Percentiles rank a stretch among this genome's conserved stretches.
Conservation (phyloP, 768 basidiomycete species). For the Lentinula edodes region DNA sequence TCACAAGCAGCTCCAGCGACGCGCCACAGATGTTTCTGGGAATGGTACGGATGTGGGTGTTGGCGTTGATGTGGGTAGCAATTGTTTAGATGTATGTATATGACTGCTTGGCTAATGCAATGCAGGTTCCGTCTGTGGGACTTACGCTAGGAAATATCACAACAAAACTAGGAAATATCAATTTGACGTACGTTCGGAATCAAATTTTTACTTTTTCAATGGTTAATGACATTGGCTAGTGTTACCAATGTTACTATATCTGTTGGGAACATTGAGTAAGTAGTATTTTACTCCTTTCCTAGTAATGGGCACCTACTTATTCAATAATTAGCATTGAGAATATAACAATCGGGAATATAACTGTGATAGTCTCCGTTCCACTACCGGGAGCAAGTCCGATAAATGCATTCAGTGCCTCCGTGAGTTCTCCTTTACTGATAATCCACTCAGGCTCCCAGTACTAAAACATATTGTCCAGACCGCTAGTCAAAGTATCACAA, state of each 20-base stretch:
- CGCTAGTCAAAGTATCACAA: slow-evolving; percentile 12
- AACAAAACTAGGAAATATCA: slow-evolving; percentile 14
- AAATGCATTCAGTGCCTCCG: slow-evolving; percentile 14
- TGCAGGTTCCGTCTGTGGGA: slow-evolving; percentile 11
- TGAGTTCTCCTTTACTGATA: neutral
- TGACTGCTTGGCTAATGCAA: neutral
- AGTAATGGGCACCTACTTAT: neutral
- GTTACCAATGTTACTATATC: slow-evolving; percentile 16
- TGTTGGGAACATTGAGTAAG: slow-evolving; percentile 14
- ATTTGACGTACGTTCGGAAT: slow-evolving; percentile 10
- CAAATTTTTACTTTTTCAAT: neutral
- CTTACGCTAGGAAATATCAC: slow-evolving; percentile 14
- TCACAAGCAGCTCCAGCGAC: slow-evolving; percentile 7
- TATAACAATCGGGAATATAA: slow-evolving; percentile 13
- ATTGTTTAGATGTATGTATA: too few relatives aligned
- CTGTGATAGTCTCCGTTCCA: slow-evolving; percentile 14
- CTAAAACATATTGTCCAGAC: slow-evolving; percentile 3
- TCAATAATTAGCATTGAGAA: slow-evolving; percentile 10
- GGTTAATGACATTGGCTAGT: neutral
- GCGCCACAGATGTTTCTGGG: slow-evolving; percentile 9
- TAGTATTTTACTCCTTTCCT: neutral
- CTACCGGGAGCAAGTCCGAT: slow-evolving; percentile 14
- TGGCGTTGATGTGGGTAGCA: slow-evolving; percentile 7
- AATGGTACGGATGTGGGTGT: slow-evolving; percentile 2
- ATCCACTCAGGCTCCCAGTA: neutral